Evolutionary conservation across 768 basidiomycete species (phyloP), one percentile per base, ranked within the genome.

Genomic region (Hygrocybe coccinea): DNA sequence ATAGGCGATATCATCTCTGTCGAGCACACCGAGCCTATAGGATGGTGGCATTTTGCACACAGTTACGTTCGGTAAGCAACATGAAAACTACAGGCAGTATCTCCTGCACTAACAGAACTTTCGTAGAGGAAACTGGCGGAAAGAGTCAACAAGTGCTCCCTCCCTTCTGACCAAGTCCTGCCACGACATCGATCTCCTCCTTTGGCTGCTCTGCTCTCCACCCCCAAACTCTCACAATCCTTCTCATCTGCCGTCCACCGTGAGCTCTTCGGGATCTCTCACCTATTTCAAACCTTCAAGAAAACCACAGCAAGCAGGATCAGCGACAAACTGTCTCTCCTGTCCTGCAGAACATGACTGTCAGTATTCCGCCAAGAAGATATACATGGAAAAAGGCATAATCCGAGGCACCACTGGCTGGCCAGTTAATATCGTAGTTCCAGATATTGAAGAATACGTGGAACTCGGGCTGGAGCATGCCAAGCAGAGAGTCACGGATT

Each of bases 131-230:
- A 50, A 50, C 24, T 50, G 48, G 48, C 48, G 48, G 9, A 50
- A 50, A 33, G 48, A 50, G 25, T 50, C 48, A 12, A 33, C 35
- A 50, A 50, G 48, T 19, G 48, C 48, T 25, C 48, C 48, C n/a
- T 50, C 48, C 25, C 48, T 50, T 24, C 6, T 50, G 10, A 50
- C 48, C 29, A 50, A 50, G n/a, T 50, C 48, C 24, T 50, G 48
- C 48, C 48, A 50, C 33, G 48, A 50, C 48, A 50, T 50, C 6
- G 48, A 50, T 24, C 48, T 50, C 46, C n/a, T 47, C 48, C 48
- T 50, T 4, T 50, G 48, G 48, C 33, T 50, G 14, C 25, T 50
- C 24, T 50, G 48, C 35, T 50, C 48, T 50, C 48, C 48, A 19
- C 33, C 48, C 33, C 48, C 48, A 21, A 50, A 50, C 22, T 50